Evolutionary conservation across 1,284 basidiomycete genomes (phyloP), one percentile per base, ranked within the genome.

Genomic region (Ceratobasidium sp.): DNA sequence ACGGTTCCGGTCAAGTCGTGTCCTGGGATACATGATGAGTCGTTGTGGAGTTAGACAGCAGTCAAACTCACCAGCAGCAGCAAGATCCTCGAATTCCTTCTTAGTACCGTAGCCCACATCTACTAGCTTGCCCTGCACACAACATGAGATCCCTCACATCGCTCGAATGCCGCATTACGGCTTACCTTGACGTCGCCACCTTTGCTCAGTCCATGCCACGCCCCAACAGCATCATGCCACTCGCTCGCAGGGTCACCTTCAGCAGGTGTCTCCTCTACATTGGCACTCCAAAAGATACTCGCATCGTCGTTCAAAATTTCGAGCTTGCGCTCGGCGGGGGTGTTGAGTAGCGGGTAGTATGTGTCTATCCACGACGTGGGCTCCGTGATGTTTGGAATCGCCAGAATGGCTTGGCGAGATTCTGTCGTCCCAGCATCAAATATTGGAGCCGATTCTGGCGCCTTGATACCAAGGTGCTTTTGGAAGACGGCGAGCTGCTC

Each of bases 341-440:
- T 91, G 80, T 95, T 93, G 82, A 96, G 82, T 46, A 94, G 83
- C 0, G 95, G 94, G 80, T 91, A 95, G 81, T 96, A 96, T 55
- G 85, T 83, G 77, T 93, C 90, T 74, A 94, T 88, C 92, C 92
- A 94, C 21, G 91, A 91, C 7, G 82, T 83, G 0, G 92, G 89
- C 38, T 79, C 79, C 58, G 77, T 81, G 83, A 1, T n/a, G 43
- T 70, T 64, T 21, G 85, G 84, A 55, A 88, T 83, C 21, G 80
- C 80, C 8, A 91, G 84, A 5, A 90, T 93, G 5, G 90, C 86
- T 55, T 85, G 82, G 64, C 87, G 89, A 28, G 91, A 93, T 66
- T 85, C 83, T 5, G 82, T 76, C 6, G 89, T 85, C 23, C 92
- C 91, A 35, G 91, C 91, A 16, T 86, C 79, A 79, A 86, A 93